Evolutionary conservation across 495 filamentous ascomycete species (phyloP), one percentile per base, ranked within the genome.

Genomic region (Hypoxylon fuscum): DNA sequence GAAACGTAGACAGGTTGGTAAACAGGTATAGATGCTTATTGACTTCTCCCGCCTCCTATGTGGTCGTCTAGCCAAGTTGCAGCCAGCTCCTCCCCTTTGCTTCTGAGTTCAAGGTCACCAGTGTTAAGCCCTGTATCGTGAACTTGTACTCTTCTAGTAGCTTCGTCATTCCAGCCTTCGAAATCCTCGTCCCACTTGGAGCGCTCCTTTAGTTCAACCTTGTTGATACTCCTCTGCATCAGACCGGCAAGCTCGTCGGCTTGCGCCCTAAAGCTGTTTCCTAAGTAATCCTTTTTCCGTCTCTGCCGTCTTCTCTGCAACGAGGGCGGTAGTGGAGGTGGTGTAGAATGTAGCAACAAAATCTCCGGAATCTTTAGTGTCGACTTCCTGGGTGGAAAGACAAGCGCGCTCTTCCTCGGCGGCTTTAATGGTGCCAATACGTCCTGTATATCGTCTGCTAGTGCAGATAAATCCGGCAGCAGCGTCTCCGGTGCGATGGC

Each of bases 181-280:
- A 37, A 52, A 21, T 73, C 61, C 3, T 66, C 48, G 27, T 74
- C 69, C 61, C 70, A 68, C 43, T 53, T 46, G 49, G 29, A 48
- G 40, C 68, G 61, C 47, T 68, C 59, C 43, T 63, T 59, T 1
- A 74, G 52, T 62, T 79, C 76, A 4, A 70, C 1, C 64, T 62
- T 72, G 23, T 67, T 54, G n/a, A 79, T 45, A 44, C 77, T 78
- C 5, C 73, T 61, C 32, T 68, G 45, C 76, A 81, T 77, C 41
- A 71, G 25, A 9, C 18, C 21, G 1, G 69, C 74, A 2, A 81
- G 60, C 22, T 72, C 68, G n/a, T 37, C 10, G 0, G 79, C 74
- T 47, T 81, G 79, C 0, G 55, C 20, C 10, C 34, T 27, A 55
- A 79, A 80, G 48, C 25, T 72, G 58, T 81, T 62, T 11, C 31